Conservation (phyloP, 345 rosid genomes). For the Camelina sativa region DNA sequence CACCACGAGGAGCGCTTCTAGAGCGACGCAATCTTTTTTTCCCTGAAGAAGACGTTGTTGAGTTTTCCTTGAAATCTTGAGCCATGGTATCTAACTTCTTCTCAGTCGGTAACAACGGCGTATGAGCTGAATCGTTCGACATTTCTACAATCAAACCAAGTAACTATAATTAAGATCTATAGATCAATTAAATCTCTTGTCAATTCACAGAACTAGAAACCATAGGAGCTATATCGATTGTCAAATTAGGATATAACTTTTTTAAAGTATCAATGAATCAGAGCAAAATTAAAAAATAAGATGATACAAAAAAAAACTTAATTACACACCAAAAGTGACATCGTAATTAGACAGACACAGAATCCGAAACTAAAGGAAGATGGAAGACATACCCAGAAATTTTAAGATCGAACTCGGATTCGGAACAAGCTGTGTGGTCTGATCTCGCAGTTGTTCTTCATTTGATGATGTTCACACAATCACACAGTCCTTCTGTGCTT, state of each 20-base stretch:
- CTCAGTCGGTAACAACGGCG: conserved; percentile 60
- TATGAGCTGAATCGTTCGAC: conserved; percentile 54
- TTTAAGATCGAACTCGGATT: background rate
- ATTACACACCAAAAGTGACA: background rate
- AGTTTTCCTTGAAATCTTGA: conserved; percentile 33
- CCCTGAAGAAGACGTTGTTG: conserved; percentile 36
- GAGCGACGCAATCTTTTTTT: conserved; percentile 59
- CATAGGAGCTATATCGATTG: no score
- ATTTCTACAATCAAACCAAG: conserved; percentile 39
- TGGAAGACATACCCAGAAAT: conserved; percentile 16
- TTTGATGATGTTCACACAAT: no score
- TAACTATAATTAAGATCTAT: conserved; percentile 18
- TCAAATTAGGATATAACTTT: no score
- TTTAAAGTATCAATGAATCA: no score
- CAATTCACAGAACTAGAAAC: background rate
- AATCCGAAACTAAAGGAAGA: background rate
- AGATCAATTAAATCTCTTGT: conserved; percentile 11
- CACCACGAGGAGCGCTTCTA: conserved; percentile 76
- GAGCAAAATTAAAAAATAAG: no score
- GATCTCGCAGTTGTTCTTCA: conserved; percentile 28
- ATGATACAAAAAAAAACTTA: background rate
- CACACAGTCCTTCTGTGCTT: no score
- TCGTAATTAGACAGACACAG: background rate
- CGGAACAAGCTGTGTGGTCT: conserved; percentile 3
- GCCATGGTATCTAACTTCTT: conserved; percentile 33